Base-by-base conservation (phyloP, 306 rosid genomes). In the Ammopiptanthus mongolicus region DNA sequence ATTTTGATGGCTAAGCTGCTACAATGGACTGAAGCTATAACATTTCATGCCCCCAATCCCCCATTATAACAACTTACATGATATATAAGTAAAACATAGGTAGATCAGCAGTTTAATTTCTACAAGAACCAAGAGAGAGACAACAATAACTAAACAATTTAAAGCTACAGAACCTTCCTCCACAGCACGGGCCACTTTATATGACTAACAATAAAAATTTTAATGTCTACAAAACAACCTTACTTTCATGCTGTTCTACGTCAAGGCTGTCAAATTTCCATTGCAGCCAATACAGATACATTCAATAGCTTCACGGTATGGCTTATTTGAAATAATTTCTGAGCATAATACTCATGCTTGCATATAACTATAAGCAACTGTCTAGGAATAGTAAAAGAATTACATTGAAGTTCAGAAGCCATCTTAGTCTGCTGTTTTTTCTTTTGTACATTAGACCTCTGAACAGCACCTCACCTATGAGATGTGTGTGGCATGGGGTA, bases 401-500 rank as follows among this genome's bases (percentile, higher is more conserved):
- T 75, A 71, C 72, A 81, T n/a, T 39, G 41, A 55, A 48, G n/a
- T 68, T 78, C 79, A 76, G 77, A 82, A 82, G 81, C 84, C 84
- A 74, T 53, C 50, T 74, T 71, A 72, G 22, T 79, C 69, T 74
- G 62, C 81, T 65, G 83, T 44, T 74, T 48, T 48, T 61, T 15
- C 14, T n/a, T 86, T 83, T 81, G 85, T 82, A 77, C 86, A 77
- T 62, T 84, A 52, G 73, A 66, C 77, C 72, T 66, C 82, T 75
- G 61, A 74, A 67, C 52, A 48, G 22, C 84, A 63, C 57, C 65
- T 89, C 84, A 86, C 83, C 95, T 83, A 55, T 87, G 93, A 74
- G 88, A 77, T 64, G 86, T 75, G 28, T 79, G 91, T 1, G 90
- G 84, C 91, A 86, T 91, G 22, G 83, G 87, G 79, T 90, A 93